Evolutionary conservation across 805 yeast species (phyloP), one percentile per base, ranked within the genome.

Genomic region (Metschnikowia hibisci): DNA sequence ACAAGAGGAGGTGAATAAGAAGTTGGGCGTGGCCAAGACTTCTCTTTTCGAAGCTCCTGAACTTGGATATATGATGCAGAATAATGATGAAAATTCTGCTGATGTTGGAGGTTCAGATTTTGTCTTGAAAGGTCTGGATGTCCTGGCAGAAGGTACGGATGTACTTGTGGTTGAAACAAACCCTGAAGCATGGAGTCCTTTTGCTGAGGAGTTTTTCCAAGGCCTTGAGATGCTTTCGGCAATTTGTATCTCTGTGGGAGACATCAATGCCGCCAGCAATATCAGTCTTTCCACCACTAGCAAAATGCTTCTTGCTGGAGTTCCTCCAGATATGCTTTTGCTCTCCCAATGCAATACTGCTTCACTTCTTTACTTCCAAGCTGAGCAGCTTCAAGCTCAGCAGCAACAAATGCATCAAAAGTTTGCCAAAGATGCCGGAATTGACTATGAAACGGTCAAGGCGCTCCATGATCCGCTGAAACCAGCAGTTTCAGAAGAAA

Each of bases 171-270:
- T 63, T 9, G 48, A 49, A 54, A 67, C 54, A 41, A 65, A 70
- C 55, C 76, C 71, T 31, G 74, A 72, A 39, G 77, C 80, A 1
- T 84, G 87, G 86, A 81, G 77, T 42, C 84, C 83, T 3, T 89
- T 86, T 59, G 69, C 81, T 29, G 87, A 84, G 44, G 96, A 88
- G 54, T 76, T 84, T 48, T 82, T 89, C 60, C 79, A 81, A 43
- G 83, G 87, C 1, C 73, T 91, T 62, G 96, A 89, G 53, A 56
- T 87, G 44, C 77, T 82, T 51, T 80, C 86, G 3, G 88, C 93
- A 2, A 67, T 81, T 31, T 82, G 85, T 47, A 63, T 87, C 43
- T 74, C 84, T 1, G 70, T 80, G 12, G 87, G 87, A n/a, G 88
- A 84, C 57, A 66, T 80, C 39, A 66, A 76, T 14, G 64, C 76